Evolutionary conservation across 257 asterid genomes (phyloP).

Genomic region (Plantago elongata): DNA sequence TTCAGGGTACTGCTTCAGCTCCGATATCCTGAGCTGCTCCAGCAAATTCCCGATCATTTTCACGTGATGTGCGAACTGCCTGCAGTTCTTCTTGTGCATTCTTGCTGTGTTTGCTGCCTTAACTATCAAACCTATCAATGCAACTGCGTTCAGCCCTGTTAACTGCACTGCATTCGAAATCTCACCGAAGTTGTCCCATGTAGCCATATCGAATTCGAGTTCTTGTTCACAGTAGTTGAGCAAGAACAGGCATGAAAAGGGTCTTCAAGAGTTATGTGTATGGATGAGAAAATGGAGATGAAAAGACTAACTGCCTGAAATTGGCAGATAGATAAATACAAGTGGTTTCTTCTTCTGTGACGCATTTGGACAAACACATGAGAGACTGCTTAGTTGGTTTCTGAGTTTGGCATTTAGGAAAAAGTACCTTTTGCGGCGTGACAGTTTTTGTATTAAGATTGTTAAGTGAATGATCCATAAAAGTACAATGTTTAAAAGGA

Average conservation of each 20-base stretch:
- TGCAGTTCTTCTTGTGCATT: slow-evolving; percentile 69
- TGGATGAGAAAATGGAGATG: slow-evolving; percentile 8
- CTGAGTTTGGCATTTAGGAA: too few relatives aligned
- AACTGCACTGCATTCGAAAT: slow-evolving; percentile 46
- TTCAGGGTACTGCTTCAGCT: slow-evolving; percentile 54
- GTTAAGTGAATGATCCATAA: too few relatives aligned
- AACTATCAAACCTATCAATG: slow-evolving; percentile 48
- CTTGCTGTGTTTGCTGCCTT: slow-evolving; percentile 64
- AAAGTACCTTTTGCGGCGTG: too few relatives aligned
- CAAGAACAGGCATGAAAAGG: slow-evolving; percentile 10
- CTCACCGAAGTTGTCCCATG: slow-evolving; percentile 67
- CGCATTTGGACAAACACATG: too few relatives aligned
- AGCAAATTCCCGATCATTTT: slow-evolving; percentile 70
- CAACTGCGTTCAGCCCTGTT: slow-evolving; percentile 51
- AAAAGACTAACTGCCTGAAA: background rate
- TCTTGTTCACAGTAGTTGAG: background rate
- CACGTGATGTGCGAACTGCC: slow-evolving; percentile 62
- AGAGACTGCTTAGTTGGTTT: too few relatives aligned
- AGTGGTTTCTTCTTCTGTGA: too few relatives aligned
- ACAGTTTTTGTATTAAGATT: too few relatives aligned
- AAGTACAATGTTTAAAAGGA: too few relatives aligned
- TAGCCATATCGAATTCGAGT: slow-evolving; percentile 28
- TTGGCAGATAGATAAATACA: too few relatives aligned
- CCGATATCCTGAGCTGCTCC: slow-evolving; percentile 71
- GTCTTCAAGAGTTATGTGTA: background rate